Evolutionary conservation across 441 rosid genomes (phyloP).

Genomic region (Capsella rubella): DNA sequence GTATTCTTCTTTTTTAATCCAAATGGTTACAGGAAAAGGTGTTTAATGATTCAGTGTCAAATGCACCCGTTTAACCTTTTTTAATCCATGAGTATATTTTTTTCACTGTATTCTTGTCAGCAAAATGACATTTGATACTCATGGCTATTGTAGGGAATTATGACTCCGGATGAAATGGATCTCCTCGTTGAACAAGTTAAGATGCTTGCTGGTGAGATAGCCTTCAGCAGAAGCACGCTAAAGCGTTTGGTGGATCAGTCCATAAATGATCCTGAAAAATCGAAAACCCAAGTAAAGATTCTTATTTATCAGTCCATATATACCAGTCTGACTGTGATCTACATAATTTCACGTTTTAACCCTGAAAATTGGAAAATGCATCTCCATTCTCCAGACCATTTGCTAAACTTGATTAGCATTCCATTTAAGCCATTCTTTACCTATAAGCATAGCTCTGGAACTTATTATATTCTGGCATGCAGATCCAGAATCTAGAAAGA

Average conservation of each 20-base stretch:
- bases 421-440: constrained; percentile 25
- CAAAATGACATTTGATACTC: constrained; percentile 30
- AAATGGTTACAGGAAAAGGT: constrained; percentile 11
- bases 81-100: not conserved
- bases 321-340: constrained; percentile 25
- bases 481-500: constrained; percentile 87
- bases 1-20: constrained; percentile 4
- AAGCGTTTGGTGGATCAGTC: constrained; percentile 96
- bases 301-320: constrained; percentile 28
- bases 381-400: constrained; percentile 5
- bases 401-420: constrained; percentile 11
- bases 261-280: constrained; percentile 81
- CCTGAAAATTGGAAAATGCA: constrained; percentile 7
- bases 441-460: constrained; percentile 8
- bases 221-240: constrained; percentile 92
- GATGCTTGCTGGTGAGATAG: constrained; percentile 99
- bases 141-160: constrained; percentile 61
- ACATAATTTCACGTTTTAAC: constrained; percentile 12
- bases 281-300: constrained; percentile 72
- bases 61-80: constrained; percentile 8
- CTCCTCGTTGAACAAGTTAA: constrained; percentile 98
- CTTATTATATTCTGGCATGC: constrained; percentile 40
- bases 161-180: constrained; percentile 98
- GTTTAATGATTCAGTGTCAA: constrained; percentile 13
- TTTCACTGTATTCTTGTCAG: constrained; percentile 9